Evolutionary conservation across 2,329 filamentous ascomycete species (phyloP).

Genomic region (Beauveria sp.): DNA sequence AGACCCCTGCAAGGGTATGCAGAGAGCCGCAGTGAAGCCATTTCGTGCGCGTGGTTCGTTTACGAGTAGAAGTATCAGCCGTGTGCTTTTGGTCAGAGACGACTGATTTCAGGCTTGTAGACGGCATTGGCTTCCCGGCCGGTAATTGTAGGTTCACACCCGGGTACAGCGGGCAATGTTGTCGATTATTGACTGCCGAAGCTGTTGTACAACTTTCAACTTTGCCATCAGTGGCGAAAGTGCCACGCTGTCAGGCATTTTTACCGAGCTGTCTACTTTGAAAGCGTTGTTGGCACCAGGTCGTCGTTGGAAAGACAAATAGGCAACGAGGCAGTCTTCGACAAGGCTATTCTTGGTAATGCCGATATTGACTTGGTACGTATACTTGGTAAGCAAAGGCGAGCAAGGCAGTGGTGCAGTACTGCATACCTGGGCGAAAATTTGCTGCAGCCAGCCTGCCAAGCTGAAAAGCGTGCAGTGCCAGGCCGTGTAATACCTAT

Average conservation of each 20-base stretch:
- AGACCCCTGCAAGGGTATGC: neutral
- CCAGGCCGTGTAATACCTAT: neutral
- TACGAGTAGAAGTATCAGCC: neutral
- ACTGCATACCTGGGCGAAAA: neutral
- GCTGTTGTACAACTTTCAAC: neutral
- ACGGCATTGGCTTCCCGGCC: neutral
- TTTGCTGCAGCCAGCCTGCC: neutral
- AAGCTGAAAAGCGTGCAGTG: constrained; percentile 3
- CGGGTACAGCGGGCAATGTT: neutral
- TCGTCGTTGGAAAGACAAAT: neutral
- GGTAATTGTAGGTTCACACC: neutral
- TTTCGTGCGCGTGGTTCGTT: neutral
- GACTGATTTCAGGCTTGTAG: neutral
- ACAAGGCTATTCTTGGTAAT: constrained; percentile 4
- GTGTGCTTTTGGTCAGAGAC: neutral
- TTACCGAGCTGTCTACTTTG: neutral
- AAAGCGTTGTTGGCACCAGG: neutral
- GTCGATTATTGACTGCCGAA: neutral
- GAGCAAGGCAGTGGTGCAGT: neutral
- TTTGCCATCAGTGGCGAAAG: neutral
- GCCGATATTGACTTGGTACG: neutral
- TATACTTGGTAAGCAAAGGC: neutral
- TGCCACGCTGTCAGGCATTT: constrained; percentile 7
- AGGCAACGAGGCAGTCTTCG: neutral
- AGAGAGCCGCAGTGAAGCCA: neutral